A percentile compares a stretch with the other conserved stretches of the same genome.
These are phyloP conservation scores for Russula olivacea DNA, from an alignment of 768 basidiomycete species.

Conservation along the genomic window DNA sequence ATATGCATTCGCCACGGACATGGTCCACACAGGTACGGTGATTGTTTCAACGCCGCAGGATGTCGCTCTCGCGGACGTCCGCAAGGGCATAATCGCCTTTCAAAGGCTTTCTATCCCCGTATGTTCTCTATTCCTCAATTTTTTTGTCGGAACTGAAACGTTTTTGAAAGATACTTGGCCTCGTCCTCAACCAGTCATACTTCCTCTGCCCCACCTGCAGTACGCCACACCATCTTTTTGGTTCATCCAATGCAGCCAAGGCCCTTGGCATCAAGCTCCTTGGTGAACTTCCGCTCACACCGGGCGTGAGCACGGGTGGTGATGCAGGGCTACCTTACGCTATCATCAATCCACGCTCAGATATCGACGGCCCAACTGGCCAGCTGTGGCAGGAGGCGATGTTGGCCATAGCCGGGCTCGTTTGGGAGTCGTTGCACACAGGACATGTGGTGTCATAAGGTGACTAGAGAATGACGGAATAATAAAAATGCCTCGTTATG, in stretches of 20 bases:
- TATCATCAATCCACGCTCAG: constrained; percentile 25
- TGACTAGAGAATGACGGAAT: neutral
- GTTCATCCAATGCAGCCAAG: constrained; percentile 52
- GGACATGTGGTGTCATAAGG: neutral
- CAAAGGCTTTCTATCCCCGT: constrained; percentile 85
- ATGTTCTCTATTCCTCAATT: constrained; percentile 28
- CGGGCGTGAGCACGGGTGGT: constrained; percentile 63
- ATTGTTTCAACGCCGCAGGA: constrained; percentile 96
- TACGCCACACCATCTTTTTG: constrained; percentile 60
- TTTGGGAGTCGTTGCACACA: constrained; percentile 28
- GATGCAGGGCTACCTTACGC: constrained; percentile 61
- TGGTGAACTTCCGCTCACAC: constrained; percentile 76
- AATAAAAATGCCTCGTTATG: no score
- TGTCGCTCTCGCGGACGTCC: constrained; percentile 84
- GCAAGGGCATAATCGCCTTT: constrained; percentile 91
- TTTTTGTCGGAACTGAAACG: neutral
- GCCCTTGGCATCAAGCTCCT: constrained; percentile 59
- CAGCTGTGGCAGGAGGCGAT: constrained; percentile 29
- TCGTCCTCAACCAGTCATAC: constrained; percentile 83
- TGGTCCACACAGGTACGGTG: constrained; percentile 60
- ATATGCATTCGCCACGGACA: neutral
- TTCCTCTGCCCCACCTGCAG: constrained; percentile 73
- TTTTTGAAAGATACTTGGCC: constrained; percentile 66
- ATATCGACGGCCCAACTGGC: constrained; percentile 16
- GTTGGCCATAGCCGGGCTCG: constrained; percentile 29